Evolutionary conservation across 2,329 filamentous ascomycete genomes (phyloP), one percentile per base, ranked within the genome.

Genomic region (Herpotrichia juniperi): DNA sequence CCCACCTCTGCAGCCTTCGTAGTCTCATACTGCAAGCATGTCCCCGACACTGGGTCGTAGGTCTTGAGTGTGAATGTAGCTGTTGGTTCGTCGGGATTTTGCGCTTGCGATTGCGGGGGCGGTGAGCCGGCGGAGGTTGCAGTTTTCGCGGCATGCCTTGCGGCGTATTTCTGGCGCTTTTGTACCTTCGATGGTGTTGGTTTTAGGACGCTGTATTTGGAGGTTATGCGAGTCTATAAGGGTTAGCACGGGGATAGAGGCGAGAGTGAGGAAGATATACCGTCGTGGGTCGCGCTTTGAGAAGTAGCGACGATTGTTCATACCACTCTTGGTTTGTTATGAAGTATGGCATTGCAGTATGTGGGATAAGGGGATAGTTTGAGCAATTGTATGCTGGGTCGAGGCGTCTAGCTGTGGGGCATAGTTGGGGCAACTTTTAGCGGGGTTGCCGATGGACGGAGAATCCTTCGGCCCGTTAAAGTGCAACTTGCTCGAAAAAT

Each of bases 1-100:
- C 89, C 88, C 9, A 99, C 92, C 76, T 97, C 93, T 17, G 91
- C 90, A 17, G 89, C 91, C 76, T 96, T 96, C 70, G 88, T 88
- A 30, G 94, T 99, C 71, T 85, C 83, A 80, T 97, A 97, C 77
- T 97, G 96, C 57, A 99, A 82, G 55, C 88, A 88, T 51, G 88
- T 87, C 67, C 94, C 94, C 48, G 87, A 89, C 35, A 79, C 79
- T 0, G 94, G 89, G 73, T 97, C 91, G 78, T 87, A 97, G 4
- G 94, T 94, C 79, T 96, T 97, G 55, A 99, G 78, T 3, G 87
- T 88, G 46, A 99, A 87, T 49, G 81, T 84, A 59, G 88, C 92
- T 34, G 62, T 66, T 14, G 63, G 59, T 34, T 68, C 68, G 32
- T 67, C 55, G 17, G 60, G 59, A 19, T 64, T 63, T 46, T 59